A percentile compares a stretch with the other conserved stretches of the same genome.
phyloP scores from a whole-genome alignment of 164 flowering plant genomes.

The Brasenia schreberi region DNA sequence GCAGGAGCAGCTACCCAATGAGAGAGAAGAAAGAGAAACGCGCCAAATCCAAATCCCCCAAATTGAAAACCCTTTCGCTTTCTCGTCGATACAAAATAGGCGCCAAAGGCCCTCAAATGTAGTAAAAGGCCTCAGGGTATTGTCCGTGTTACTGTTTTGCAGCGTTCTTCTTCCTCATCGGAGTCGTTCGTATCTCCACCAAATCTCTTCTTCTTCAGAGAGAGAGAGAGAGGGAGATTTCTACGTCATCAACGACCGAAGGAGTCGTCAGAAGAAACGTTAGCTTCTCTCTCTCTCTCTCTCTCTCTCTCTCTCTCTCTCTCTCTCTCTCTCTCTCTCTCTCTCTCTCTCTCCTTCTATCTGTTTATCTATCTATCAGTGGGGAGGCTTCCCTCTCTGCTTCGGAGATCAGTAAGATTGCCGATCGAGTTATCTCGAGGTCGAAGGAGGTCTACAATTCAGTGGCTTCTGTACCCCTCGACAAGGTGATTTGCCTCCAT shows the following conservation, averaged over 20 bases:
- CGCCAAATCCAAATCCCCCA: too few relatives aligned
- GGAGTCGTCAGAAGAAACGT: conserved; percentile 16
- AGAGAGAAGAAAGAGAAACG: too few relatives aligned
- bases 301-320: neutral
- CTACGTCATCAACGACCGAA: conserved; percentile 33
- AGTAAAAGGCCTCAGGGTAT: too few relatives aligned
- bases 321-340: neutral
- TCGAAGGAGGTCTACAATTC: conserved; percentile 74
- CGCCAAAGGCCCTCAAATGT: too few relatives aligned
- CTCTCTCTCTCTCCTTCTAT: neutral
- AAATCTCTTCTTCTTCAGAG: neutral
- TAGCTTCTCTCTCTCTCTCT: conserved; percentile 23
- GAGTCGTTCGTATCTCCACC: too few relatives aligned
- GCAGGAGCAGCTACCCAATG: too few relatives aligned
- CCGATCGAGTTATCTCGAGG: conserved; percentile 55
- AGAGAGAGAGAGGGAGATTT: conserved; percentile 9
- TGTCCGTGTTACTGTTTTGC: too few relatives aligned
- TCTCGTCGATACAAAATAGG: too few relatives aligned
- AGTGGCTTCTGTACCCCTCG: conserved; percentile 74
- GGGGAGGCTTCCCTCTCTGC: conserved; percentile 26
- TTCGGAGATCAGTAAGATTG: conserved; percentile 56
- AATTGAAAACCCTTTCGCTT: too few relatives aligned
- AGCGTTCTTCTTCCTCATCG: too few relatives aligned
- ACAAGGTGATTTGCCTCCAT: conserved; percentile 36
- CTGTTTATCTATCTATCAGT: neutral